Conservation (phyloP, 805 yeast genomes). For the Candida insectalens region DNA sequence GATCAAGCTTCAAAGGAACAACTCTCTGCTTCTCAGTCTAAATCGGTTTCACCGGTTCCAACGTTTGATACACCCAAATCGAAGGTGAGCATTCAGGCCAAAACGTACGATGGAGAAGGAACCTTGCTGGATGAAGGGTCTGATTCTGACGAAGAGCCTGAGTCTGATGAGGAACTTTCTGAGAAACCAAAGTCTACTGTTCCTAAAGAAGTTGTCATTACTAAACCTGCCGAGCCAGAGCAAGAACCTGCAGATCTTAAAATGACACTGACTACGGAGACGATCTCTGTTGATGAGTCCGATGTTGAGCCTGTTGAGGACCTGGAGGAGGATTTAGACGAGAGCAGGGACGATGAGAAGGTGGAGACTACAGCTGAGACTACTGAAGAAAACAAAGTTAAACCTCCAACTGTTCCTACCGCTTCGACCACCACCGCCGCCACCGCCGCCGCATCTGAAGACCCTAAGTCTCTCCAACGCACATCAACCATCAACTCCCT, state of each 20-base stretch:
- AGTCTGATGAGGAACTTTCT: neutral
- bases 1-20: too few relatives aligned
- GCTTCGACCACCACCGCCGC: neutral
- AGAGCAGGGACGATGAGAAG: neutral
- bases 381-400: neutral
- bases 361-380: neutral
- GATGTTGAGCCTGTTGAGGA: neutral
- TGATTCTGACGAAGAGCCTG: neutral
- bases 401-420: neutral
- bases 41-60: too few relatives aligned
- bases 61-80: too few relatives aligned
- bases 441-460: neutral
- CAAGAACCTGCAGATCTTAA: neutral
- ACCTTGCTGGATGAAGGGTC: conserved; percentile 1
- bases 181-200: neutral
- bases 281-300: neutral
- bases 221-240: neutral
- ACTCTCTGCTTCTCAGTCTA: too few relatives aligned
- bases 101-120: conserved; percentile 2
- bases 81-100: too few relatives aligned
- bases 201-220: too few relatives aligned
- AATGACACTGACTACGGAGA: neutral
- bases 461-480: neutral
- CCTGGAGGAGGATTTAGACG: neutral
- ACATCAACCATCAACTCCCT: neutral